Evolutionary conservation across 192 early-diverging fungal genomes (phyloP), one percentile per base, ranked within the genome.

Genomic region (Powellomyces hirtus): DNA sequence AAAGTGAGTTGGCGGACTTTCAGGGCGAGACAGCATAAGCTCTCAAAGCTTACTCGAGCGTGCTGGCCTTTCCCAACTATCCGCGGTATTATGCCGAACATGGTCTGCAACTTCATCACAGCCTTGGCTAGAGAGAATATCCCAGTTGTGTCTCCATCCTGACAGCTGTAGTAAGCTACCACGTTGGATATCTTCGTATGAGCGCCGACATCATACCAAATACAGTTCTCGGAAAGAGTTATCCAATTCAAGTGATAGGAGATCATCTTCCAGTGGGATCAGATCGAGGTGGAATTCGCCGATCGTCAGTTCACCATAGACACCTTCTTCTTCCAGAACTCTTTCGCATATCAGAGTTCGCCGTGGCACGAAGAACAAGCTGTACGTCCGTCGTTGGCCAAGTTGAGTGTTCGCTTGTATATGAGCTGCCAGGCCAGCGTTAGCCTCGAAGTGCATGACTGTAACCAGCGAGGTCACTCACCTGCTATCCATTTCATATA

Each of bases 271-370:
- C 65, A 97, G 83, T 0, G 94, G 92, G 10, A 99, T 85, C 59
- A 93, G 76, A 62, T 99, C 95, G 78, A 98, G 75, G 42, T 90
- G 87, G 77, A 88, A 96, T 72, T 97, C 92, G 7, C 91, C 89
- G 62, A 98, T 76, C 1, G 83, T 83, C 11, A 97, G 75, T 53
- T 94, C 92, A 22, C 93, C 94, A 77, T 89, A 86, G 0, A 98
- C 92, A 24, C 92, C 94, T 26, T 90, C 89, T 59, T 97, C 94
- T 75, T 96, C 97, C 61, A 97, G 79, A 14, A 96, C 87, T n/a
- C 91, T 88, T 74, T 97, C 93, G 76, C 95, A 97, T 1, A 97
- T 75, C 52, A 93, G 82, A 2, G 95, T 94, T 10, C 93, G 86
- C 29, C 90, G 82, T 11, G 96, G 95, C 1, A 94, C 94, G 74